A percentile compares a stretch with the other conserved stretches of the same genome.
Evolutionary conservation across 169 alveolate species (phyloP).

Genomic region (Cryptosporidium felis): DNA sequence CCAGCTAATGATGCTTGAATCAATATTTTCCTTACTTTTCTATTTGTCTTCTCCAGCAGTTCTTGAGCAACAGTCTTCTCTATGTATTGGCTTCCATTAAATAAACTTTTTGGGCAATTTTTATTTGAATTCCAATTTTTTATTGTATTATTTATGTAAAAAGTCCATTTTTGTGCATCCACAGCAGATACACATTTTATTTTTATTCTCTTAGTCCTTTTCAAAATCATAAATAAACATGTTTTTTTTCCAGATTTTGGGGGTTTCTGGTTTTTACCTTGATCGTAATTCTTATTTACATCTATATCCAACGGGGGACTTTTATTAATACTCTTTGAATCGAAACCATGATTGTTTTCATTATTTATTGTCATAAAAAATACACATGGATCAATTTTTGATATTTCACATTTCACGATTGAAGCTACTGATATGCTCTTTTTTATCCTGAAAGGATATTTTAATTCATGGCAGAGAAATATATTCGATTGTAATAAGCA

Average conservation of each 20-base stretch:
- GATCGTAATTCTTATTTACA: too few species aligned
- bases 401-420: conserved; percentile 34
- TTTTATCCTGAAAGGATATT: conserved; percentile 45
- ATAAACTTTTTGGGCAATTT: conserved; percentile 14
- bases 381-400: conserved; percentile 67
- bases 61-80: conserved; percentile 60
- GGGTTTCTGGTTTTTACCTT: too few species aligned
- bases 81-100: conserved; percentile 24
- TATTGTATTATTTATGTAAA: conserved; percentile 25
- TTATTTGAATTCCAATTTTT: conserved; percentile 52
- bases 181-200: conserved; percentile 54
- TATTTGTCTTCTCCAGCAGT: conserved; percentile 24
- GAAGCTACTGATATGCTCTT: conserved; percentile 54
- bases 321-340: not conserved
- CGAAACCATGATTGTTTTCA: not conserved
- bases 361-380: conserved; percentile 23
- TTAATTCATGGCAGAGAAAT: conserved; percentile 48
- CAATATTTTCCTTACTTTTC: conserved; percentile 3
- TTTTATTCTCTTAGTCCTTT: conserved; percentile 1
- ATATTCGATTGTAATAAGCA: conserved; percentile 59
- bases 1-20: not conserved
- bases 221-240: too few species aligned
- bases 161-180: conserved; percentile 55
- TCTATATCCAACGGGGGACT: too few species aligned
- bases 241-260: too few species aligned